These are phyloP conservation scores for Basipetospora chlamydospora DNA, from an alignment of 2,329 filamentous ascomycete genomes.

Conservation along the genomic window DNA sequence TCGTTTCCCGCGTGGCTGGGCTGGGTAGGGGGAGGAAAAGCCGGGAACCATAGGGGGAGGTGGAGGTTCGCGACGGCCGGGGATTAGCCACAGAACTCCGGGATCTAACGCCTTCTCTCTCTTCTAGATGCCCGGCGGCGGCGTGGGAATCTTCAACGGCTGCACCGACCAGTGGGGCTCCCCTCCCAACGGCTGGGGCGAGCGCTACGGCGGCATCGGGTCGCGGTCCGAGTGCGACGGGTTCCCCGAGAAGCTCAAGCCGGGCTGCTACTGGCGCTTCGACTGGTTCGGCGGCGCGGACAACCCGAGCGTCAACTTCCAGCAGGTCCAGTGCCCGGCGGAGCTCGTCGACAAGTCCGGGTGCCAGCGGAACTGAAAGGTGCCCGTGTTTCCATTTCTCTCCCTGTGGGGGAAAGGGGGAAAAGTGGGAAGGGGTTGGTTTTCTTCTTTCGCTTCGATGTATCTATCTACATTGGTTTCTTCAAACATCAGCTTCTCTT, in stretches of 20 bases:
- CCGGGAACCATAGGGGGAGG: no score
- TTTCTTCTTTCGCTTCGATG: neutral
- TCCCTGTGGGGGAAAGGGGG: neutral
- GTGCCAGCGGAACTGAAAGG: conserved; percentile 11
- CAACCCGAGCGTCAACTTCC: conserved; percentile 40
- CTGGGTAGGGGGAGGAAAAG: no score
- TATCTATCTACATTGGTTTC: neutral
- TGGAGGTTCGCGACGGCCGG: no score
- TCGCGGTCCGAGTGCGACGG: conserved; percentile 33
- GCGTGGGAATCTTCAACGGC: conserved; percentile 38
- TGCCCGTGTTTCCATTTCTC: no score
- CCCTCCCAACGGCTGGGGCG: conserved; percentile 35
- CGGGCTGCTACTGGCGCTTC: conserved; percentile 48
- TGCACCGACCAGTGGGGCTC: conserved; percentile 26
- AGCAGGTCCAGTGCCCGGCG: conserved; percentile 39
- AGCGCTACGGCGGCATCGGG: conserved; percentile 42
- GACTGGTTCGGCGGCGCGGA: conserved; percentile 47
- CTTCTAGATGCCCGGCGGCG: conserved; percentile 35
- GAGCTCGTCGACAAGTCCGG: conserved; percentile 27
- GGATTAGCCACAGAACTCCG: no score
- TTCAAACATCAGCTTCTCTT: no score
- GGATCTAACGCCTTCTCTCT: neutral
- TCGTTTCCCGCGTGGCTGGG: no score
- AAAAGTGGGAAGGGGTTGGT: neutral
- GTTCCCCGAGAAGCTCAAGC: conserved; percentile 38